phyloP scores from a whole-genome alignment of 805 yeast species.

The Ogataea neopini region DNA sequence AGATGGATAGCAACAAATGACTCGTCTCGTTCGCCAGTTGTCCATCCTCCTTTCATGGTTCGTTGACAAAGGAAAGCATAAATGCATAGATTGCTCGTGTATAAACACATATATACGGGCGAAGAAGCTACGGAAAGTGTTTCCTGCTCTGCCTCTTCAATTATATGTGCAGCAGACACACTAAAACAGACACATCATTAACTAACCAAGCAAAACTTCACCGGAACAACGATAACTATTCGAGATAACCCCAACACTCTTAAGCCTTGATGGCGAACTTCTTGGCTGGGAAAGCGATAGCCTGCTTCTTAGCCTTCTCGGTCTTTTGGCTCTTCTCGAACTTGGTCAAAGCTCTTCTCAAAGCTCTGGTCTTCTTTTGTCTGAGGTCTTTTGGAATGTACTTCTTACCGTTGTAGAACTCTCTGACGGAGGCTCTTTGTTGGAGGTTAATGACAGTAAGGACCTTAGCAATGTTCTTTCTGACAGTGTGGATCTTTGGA shows the following conservation, averaged over 20 bases:
- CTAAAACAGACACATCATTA: conserved; percentile 9
- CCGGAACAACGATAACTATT: conserved; percentile 13
- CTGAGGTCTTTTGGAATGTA: conserved; percentile 98
- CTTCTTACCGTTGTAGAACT: conserved; percentile 92
- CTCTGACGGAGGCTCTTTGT: conserved; percentile 94
- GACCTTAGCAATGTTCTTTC: conserved; percentile 98
- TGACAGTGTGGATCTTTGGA: conserved; percentile 95
- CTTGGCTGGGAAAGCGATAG: conserved; percentile 97
- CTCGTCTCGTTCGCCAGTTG: no score
- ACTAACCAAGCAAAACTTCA: conserved; percentile 12
- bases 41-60: neutral
- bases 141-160: neutral
- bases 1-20: no score
- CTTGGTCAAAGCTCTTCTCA: conserved; percentile 94
- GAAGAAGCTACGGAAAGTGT: conserved; percentile 2
- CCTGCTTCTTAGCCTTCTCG: conserved; percentile 87
- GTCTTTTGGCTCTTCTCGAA: conserved; percentile 81
- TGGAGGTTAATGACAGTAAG: conserved; percentile 95
- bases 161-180: conserved; percentile 9
- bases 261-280: conserved; percentile 98
- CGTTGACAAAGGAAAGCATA: conserved; percentile 9
- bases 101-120: conserved; percentile 8
- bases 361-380: conserved; percentile 99
- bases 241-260: conserved; percentile 28
- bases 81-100: conserved; percentile 10